Conservation (phyloP, 1,139 yeast species). For the Sugiyamaella xylanicola region DNA sequence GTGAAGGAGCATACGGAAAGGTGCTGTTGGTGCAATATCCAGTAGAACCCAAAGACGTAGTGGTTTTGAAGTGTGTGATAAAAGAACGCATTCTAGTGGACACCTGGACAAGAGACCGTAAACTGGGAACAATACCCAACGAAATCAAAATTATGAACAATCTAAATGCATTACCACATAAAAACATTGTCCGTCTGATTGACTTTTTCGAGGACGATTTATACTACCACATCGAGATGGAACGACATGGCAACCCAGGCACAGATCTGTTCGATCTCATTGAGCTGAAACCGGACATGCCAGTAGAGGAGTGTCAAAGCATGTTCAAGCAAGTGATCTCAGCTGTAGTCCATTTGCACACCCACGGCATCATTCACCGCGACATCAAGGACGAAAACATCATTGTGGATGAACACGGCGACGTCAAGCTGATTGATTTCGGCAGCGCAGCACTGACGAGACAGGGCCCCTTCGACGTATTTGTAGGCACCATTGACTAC, state of each 20-base stretch:
- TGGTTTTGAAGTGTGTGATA: conserved; percentile 85
- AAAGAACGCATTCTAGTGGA: conserved; percentile 92
- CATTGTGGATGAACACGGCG: conserved; percentile 61
- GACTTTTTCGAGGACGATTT: conserved; percentile 92
- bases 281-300: conserved; percentile 78
- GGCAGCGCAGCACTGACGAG: conserved; percentile 90
- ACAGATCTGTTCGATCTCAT: conserved; percentile 90
- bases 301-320: conserved; percentile 70
- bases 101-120: conserved; percentile 94
- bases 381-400: conserved; percentile 95
- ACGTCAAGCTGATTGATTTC: conserved; percentile 83
- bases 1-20: conserved; percentile 96
- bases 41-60: conserved; percentile 60
- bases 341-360: conserved; percentile 79
- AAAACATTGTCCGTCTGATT: conserved; percentile 76
- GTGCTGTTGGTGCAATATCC: conserved; percentile 78
- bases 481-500: conserved; percentile 95
- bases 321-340: conserved; percentile 79
- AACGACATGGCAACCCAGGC: conserved; percentile 86
- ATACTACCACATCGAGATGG: conserved; percentile 86
- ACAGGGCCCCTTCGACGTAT: conserved; percentile 94
- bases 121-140: conserved; percentile 88
- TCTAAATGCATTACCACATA: conserved; percentile 69
- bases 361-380: conserved; percentile 85
- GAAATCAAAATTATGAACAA: conserved; percentile 92